phyloP scores from a whole-genome alignment of 2,329 filamentous ascomycete species.

The Fusarium sp. region DNA sequence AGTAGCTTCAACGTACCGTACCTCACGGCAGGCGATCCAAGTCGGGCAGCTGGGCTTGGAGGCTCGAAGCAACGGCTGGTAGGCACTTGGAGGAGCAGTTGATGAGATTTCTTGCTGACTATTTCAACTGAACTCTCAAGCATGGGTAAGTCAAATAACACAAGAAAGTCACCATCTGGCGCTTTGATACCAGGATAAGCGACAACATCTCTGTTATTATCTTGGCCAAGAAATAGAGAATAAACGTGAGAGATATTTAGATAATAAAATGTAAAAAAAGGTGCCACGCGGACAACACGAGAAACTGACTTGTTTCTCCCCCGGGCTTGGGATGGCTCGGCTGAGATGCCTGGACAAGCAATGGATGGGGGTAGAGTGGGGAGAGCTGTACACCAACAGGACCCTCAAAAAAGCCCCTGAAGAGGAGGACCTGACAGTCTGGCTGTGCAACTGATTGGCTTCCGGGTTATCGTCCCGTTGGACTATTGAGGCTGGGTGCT shows the following conservation, averaged over 20 bases:
- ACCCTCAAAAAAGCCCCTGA: conserved; percentile 28
- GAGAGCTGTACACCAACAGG: conserved; percentile 23
- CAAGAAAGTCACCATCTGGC: not conserved
- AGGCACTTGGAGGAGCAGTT: conserved; percentile 32
- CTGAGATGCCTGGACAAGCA: conserved; percentile 14
- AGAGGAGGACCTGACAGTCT: conserved; percentile 7
- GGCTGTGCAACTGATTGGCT: conserved; percentile 24
- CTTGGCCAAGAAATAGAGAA: not conserved
- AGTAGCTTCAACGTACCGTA: conserved; percentile 15
- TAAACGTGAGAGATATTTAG: conserved; percentile 13
- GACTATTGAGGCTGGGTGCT: conserved; percentile 13
- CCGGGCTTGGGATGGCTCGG: conserved; percentile 27
- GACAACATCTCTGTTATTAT: conserved; percentile 1
- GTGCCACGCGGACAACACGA: conserved; percentile 36
- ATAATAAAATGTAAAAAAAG: not conserved
- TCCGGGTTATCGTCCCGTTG: conserved; percentile 33
- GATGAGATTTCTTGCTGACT: not conserved
- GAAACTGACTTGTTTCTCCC: conserved; percentile 24
- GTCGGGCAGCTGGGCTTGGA: conserved; percentile 2
- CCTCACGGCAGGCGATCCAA: too few relatives aligned
- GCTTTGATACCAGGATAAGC: conserved; percentile 1
- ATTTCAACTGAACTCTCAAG: not conserved
- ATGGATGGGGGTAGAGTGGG: conserved; percentile 11
- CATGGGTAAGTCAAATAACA: not conserved
- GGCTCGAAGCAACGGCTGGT: conserved; percentile 34